Base-by-base conservation (phyloP, 139 green algal genomes). In the Coccomyxa sp. region DNA sequence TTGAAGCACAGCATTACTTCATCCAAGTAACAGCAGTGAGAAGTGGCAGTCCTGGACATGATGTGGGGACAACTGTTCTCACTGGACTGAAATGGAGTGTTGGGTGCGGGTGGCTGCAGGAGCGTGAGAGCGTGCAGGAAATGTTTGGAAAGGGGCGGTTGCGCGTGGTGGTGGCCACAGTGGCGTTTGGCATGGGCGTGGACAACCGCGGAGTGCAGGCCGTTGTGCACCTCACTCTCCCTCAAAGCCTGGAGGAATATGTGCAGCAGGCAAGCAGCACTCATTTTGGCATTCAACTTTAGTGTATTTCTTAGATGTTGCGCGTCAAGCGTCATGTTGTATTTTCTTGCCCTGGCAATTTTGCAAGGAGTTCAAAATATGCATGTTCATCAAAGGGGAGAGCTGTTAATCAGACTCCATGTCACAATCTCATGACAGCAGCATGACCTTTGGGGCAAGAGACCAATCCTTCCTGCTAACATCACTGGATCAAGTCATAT, bases 161-260 rank as follows among this genome's bases (percentile, higher is more conserved):
- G 30, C 88, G 86, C 12, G 88, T 95, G 32, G 89, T 96, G 74
- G 89, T 92, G 45, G 92, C 92, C 30, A 97, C 94, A 28, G 89
- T 95, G 16, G 94, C 94, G 4, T 96, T 96, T 87, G 93, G 93
- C 74, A 96, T 95, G 92, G 93, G 92, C 27, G 77, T 96, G 30
- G 89, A 96, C 82, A 82, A 89, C n/a, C 30, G 71, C 1, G n/a
- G 66, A 13, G 83, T 96, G 78, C 86, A 86, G 1, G 92, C 88
- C 0, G 94, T 98, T 58, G 88, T 98, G 66, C 94, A 97, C 80
- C 85, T 93, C 38, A 88, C 77, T 59, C 85, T 97, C 87, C 95
- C 95, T 0, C 88, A 92, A 67, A 94, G 86, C 82, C 76, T 97
- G 67, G 95, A 97, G 88, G 95, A 97, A 82, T 98, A 97, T 68